These are phyloP conservation scores for Ceratobasidium sp. DNA, from an alignment of 1,284 basidiomycete genomes.

Conservation along the genomic window DNA sequence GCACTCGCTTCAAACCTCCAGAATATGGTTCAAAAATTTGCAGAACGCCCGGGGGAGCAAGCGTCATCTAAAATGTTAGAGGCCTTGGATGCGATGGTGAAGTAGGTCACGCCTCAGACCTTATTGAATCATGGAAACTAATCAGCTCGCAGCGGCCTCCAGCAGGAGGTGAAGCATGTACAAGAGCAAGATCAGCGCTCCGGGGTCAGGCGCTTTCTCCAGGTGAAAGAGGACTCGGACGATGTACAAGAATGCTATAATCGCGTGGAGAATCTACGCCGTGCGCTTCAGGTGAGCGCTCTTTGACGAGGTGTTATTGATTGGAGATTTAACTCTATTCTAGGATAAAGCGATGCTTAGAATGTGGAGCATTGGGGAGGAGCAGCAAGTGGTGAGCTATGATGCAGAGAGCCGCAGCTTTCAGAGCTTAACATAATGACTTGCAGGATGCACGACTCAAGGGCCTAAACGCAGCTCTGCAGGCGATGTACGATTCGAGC, in stretches of 20 bases:
- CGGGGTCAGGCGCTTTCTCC: no score
- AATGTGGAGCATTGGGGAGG: neutral
- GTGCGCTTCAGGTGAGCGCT: neutral
- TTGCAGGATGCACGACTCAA: neutral
- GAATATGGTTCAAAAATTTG: neutral
- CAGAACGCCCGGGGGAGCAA: neutral
- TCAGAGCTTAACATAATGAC: neutral
- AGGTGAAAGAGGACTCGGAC: neutral
- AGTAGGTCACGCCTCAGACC: neutral
- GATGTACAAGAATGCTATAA: no score
- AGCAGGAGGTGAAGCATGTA: neutral
- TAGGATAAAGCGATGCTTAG: neutral
- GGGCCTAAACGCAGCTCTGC: neutral
- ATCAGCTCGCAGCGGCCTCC: neutral
- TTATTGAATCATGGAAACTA: neutral
- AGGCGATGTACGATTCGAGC: neutral
- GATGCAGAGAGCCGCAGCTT: neutral
- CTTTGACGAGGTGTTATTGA: neutral
- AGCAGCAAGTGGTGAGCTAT: neutral
- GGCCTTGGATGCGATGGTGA: neutral
- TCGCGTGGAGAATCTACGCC: neutral
- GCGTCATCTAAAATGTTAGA: neutral
- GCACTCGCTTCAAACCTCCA: neutral
- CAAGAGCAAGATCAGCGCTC: neutral
- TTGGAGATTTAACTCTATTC: neutral